Base-by-base conservation (phyloP, 2,329 filamentous ascomycete species). In the Pseudocercospora fijiensis region DNA sequence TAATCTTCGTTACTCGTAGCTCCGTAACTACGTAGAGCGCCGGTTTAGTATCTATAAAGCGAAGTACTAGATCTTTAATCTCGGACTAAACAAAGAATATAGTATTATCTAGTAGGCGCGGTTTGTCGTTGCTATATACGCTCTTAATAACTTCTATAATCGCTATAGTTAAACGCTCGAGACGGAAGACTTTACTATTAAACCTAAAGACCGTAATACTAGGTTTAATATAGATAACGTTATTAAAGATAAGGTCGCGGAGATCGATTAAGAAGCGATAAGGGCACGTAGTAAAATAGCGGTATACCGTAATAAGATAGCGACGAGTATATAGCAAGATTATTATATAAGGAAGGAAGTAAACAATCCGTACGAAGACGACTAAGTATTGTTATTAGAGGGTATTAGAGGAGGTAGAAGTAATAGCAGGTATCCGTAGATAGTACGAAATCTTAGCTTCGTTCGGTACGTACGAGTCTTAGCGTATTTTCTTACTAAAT, bases 41-140 rank as follows among this genome's bases (percentile, higher is more conserved):
- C 7, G 27, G 1, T 61, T 61, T 57, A 47, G 52, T 61, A 61
- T 57, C 26, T 18, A 33, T 47, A 61, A 57, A 24, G 22, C 33
- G 27, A n/a, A n/a, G 5, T 61, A 51, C 13, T 22, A 18, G 30
- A 28, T 51, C 20, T 33, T 59, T 49, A 18, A 10, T 7, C 13
- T 24, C 16, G 3, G 47, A 11, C 47, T 51, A 51, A 51, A 51
- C 27, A 51, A 51, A 27, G 22, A 22, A 9, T 51, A 51, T 51
- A 11, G 4, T 16, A 27, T 3, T 24, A 24, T 11, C 22, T 51
- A 51, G 7, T 51, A 51, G 47, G 8, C 11, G 4, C 24, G 24
- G 22, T 51, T 51, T 51, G 7, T 51, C 11, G 16, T 47, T 18
- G 20, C 20, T 22, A 11, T 51, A 22, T 24, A 24, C 24, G 24